Conservation (phyloP, 441 rosid species). For the Gossypium aridum region DNA sequence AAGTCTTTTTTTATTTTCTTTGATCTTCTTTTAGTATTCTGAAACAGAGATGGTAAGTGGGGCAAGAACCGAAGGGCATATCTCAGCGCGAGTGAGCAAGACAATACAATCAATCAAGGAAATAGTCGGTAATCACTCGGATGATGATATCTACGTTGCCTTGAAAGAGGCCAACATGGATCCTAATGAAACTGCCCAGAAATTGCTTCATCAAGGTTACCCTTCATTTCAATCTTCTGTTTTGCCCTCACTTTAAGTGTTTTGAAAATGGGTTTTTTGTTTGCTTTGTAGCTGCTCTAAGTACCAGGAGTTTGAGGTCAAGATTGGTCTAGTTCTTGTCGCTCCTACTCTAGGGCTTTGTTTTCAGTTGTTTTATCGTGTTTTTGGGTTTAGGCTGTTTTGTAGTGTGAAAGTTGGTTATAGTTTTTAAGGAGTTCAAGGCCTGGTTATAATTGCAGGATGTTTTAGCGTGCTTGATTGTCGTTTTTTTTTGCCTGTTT, state of each 20-base stretch:
- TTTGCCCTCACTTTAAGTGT: not conserved
- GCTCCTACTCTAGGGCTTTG: not conserved
- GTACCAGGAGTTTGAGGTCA: not conserved
- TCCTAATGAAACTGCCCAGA: constrained; percentile 74
- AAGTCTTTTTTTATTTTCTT: not conserved
- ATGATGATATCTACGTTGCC: constrained; percentile 60
- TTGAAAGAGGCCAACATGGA: constrained; percentile 79
- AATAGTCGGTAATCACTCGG: constrained; percentile 72
- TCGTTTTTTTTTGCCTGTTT: not conserved
- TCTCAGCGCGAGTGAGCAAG: constrained; percentile 43
- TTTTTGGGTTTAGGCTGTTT: not conserved
- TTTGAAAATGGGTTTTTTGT: not conserved
- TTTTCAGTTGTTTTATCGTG: not conserved
- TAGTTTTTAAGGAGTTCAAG: not conserved
- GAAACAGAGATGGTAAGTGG: constrained; percentile 36
- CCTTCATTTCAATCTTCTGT: not conserved
- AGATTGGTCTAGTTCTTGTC: not conserved
- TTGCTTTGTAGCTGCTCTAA: constrained; percentile 2
- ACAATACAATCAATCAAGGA: constrained; percentile 68
- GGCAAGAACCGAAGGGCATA: constrained; percentile 30
- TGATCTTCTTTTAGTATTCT: not conserved
- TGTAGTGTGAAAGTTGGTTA: constrained; percentile 1
- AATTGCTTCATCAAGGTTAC: constrained; percentile 64
- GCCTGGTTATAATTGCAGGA: not conserved
- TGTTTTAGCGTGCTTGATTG: not conserved